Base-by-base conservation (phyloP, 768 basidiomycete genomes). In the Hortiboletus flavorubellus region DNA sequence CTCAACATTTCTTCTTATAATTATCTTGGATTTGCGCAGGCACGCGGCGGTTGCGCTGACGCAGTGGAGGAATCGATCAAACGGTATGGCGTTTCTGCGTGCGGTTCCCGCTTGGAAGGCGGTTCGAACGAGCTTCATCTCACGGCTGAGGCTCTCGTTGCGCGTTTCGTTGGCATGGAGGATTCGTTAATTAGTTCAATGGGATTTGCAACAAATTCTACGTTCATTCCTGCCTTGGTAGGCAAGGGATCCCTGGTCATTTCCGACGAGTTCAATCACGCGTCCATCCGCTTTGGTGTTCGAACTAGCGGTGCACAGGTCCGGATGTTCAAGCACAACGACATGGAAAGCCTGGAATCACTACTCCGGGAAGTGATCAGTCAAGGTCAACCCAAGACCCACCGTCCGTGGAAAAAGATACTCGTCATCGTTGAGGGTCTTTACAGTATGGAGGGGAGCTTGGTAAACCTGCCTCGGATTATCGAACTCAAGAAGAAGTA, bases 381-480 rank as follows among this genome's bases (percentile, higher is more conserved):
- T 64, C 97, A 99, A 71, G 97, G 97, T 15, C 96, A 98, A 69
- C 94, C 96, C 5, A 89, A 94, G 75, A 97, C 94, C 0, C 97
- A 98, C 65, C 75, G 97, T n/a, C 96, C 96, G 12, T 98, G 97
- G 97, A 97, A 96, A 78, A 98, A 96, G 78, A 98, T 99, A 57
- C 72, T 99, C 38, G 60, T 99, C 42, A 83, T 97, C 51, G 93
- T 98, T 12, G 97, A 99, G 69, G 97, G 97, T 3, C 72, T 99
- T 42, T 98, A 93, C 75, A 93, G 91, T 58, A 99, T 99, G 97
- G 97, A 98, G 73, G 97, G 97, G n/a, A 94, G 91, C 9, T 64
- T 98, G 60, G 84, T 89, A 35, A 84, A 98, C 68, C 66, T 99
- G 41, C 97, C 95, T 4, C 77, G 65, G 12, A 76, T 99, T 51